Percentiles rank a stretch among this genome's conserved stretches.
phyloP scores from a whole-genome alignment of 2,329 filamentous ascomycete genomes.

The Chrysosporium keratinophilum region DNA sequence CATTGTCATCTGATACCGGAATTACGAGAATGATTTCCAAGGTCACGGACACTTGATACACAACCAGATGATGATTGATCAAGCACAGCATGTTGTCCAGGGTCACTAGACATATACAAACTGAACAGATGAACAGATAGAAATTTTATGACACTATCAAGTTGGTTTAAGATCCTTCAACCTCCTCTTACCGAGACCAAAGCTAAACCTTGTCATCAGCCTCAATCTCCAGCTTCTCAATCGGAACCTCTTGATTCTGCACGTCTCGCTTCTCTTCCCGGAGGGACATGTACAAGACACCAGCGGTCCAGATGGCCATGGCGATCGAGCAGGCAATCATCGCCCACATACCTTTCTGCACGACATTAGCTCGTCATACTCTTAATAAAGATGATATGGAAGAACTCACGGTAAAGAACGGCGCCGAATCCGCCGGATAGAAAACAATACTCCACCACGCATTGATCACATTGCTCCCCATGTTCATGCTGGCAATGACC shows the following conservation, averaged over 20 bases:
- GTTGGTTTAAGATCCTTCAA: too few relatives aligned
- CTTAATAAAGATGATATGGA: constrained; percentile 5
- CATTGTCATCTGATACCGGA: too few relatives aligned
- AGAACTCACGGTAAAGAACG: constrained; percentile 50
- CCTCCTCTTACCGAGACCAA: neutral
- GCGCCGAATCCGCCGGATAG: constrained; percentile 56
- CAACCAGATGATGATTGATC: too few relatives aligned
- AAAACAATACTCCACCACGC: constrained; percentile 66
- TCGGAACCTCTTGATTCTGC: neutral
- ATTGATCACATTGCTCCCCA: constrained; percentile 57
- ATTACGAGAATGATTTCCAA: too few relatives aligned
- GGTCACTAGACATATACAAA: neutral
- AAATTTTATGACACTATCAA: too few relatives aligned
- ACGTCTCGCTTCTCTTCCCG: constrained; percentile 14
- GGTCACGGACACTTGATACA: too few relatives aligned
- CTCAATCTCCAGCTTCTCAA: constrained; percentile 3
- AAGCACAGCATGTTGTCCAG: too few relatives aligned
- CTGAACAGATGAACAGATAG: too few relatives aligned
- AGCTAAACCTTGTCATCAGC: constrained; percentile 2
- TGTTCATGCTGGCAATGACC: constrained; percentile 62
- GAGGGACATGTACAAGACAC: constrained; percentile 11
- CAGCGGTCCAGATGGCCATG: constrained; percentile 48
- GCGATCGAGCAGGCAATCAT: constrained; percentile 57
- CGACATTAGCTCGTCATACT: constrained; percentile 8
- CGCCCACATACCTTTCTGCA: constrained; percentile 59